These are phyloP conservation scores for Pseudocercospora crystallina DNA, from an alignment of 2,329 filamentous ascomycete genomes.

Conservation along the genomic window DNA sequence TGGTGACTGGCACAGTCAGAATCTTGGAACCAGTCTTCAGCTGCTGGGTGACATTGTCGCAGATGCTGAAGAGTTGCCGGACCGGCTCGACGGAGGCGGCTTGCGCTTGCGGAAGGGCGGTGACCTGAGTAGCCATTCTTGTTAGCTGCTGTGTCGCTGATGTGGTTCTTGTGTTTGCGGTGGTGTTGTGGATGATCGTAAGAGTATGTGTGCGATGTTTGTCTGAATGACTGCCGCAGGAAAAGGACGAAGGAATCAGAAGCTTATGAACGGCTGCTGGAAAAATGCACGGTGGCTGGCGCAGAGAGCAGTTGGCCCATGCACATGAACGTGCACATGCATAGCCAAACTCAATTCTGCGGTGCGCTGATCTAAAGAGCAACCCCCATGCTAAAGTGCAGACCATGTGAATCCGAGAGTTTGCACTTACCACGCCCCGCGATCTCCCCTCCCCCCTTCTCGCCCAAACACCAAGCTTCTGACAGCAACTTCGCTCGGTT, in stretches of 20 bases:
- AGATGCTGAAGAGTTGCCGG: constrained; percentile 15
- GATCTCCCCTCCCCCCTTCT: neutral
- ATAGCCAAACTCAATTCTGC: constrained; percentile 2
- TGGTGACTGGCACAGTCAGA: constrained; percentile 8
- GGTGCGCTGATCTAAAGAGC: neutral
- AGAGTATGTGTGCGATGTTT: constrained; percentile 1
- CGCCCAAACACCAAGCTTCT: neutral
- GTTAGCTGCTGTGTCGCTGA: constrained; percentile 13
- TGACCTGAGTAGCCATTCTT: constrained; percentile 22
- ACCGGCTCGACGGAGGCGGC: constrained; percentile 5
- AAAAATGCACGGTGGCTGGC: constrained; percentile 9
- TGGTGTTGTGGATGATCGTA: neutral
- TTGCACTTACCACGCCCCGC: neutral
- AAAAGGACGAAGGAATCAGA: neutral
- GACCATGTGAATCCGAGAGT: neutral
- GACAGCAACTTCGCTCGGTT: neutral
- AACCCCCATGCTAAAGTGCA: constrained; percentile 8
- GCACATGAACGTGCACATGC: constrained; percentile 7
- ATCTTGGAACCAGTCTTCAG: constrained; percentile 4
- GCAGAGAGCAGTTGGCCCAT: neutral
- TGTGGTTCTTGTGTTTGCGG: constrained; percentile 7
- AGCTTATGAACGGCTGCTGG: neutral
- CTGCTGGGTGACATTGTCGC: constrained; percentile 9
- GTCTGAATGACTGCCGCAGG: neutral
- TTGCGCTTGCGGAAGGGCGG: constrained; percentile 6